Base-by-base conservation (phyloP, 2,329 filamentous ascomycete species). In the Geosmithia flava region DNA sequence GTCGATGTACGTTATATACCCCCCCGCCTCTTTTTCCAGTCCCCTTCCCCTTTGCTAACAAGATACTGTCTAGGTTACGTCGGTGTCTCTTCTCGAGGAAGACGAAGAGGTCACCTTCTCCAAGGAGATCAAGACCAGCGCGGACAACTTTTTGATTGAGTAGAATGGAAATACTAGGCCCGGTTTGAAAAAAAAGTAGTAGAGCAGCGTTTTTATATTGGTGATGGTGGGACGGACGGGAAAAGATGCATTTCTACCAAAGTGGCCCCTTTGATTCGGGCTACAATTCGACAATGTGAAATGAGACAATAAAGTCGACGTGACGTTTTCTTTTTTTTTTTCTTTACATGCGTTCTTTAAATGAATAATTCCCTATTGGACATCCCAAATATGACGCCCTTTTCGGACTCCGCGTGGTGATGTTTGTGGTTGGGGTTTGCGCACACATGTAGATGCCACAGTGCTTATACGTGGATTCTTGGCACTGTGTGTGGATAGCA, bases 71-170 rank as follows among this genome's bases (percentile, higher is more conserved):
- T 29, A 60, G 85, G 83, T 90, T 47, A 71, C 72, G 2, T 76
- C 80, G 44, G 84, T 91, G 20, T 77, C 77, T 23, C 68, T 93
- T 56, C 59, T 90, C 49, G 85, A 87, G 54, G 79, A 86, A 70
- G 78, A 81, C 54, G 85, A 91, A 63, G 81, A 87, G 46, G 83
- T 94, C 47, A 80, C 81, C 19, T 94, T 89, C 68, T 85, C 85
- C 44, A 91, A 88, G 68, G 86, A 93, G 49, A 69, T 90, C 62
- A 87, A 82, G 67, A 87, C 81, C 19, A 71, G 80, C 48, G 83
- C 87, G 5, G 87, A 91, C 54, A 79, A 78, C 53, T 94, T 87
- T 65, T 59, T 81, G 52, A 83, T 94, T 59, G 83, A 87, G 67
- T 91, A 81, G 66, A 65, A 50, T 46, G n/a, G n/a, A 40, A 39